Evolutionary conservation across 2,329 filamentous ascomycete genomes (phyloP), one percentile per base, ranked within the genome.

Genomic region (Chaetomium sp.): DNA sequence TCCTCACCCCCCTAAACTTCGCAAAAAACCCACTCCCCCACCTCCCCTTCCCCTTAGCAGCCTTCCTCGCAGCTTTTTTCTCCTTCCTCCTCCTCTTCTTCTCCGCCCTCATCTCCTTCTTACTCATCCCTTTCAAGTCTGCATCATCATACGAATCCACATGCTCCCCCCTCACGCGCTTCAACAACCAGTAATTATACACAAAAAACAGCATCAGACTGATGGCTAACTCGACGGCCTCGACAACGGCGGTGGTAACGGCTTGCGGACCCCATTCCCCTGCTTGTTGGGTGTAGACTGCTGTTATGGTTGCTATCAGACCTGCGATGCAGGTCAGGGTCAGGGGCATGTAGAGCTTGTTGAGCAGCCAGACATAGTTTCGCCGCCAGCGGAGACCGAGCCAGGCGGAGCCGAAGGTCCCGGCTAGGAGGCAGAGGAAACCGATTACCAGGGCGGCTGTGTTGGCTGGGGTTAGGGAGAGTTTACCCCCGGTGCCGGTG

Each of bases 351-450:
- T 81, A 79, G 10, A 81, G 67, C 54, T 72, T 70, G 62, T 80
- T 78, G 7, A 79, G 69, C 27, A 81, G 68, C 79, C 77, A 82
- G 14, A 80, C 71, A 55, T 80, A 80, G 59, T 81, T 81, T 12
- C 65, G 62, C 41, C 72, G 66, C 67, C 76, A 76, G 19, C 68
- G 66, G 51, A 70, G 67, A 58, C 71, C 77, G n/a, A 81, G 66
- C 62, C 68, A 71, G 2, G 71, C 50, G 62, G 76, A 74, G 3
- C 76, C 73, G 1, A 69, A 46, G 1, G 65, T 62, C 3, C 75
- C 75, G 4, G 74, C 55, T 6, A 67, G 68, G 55, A 77, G 76
- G 35, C 73, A 72, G 7, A 72, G 65, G 12, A 71, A 73, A 1
- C 74, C 73, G 11, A 79, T 64, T 34, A 71, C 75, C 19, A 66